These are phyloP conservation scores for Cercis canadensis DNA, from an alignment of 306 rosid species.

Conservation along the genomic window DNA sequence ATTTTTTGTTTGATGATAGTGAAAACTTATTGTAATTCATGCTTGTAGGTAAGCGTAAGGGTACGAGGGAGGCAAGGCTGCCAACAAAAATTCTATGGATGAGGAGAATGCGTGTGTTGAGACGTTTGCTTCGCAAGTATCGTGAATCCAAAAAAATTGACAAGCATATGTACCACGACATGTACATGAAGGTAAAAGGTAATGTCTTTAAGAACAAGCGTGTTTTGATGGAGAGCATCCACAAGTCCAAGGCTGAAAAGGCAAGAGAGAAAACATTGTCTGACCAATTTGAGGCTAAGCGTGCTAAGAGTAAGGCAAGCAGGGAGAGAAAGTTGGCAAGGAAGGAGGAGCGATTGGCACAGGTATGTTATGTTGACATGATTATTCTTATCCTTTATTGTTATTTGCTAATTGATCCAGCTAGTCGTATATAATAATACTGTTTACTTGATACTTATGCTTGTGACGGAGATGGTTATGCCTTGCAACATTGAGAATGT, in stretches of 20 bases:
- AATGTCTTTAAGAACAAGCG: slow-evolving; percentile 61
- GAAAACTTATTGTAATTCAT: neutral
- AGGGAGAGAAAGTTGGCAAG: slow-evolving; percentile 56
- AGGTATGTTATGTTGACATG: slow-evolving; percentile 26
- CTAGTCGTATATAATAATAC: neutral
- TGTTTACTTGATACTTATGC: neutral
- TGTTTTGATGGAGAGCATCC: slow-evolving; percentile 62
- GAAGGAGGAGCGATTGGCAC: slow-evolving; percentile 55
- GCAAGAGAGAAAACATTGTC: slow-evolving; percentile 55
- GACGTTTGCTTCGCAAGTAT: slow-evolving; percentile 61
- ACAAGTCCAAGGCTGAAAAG: slow-evolving; percentile 61
- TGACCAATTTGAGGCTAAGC: slow-evolving; percentile 59
- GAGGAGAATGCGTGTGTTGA: slow-evolving; percentile 60
- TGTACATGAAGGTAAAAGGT: slow-evolving; percentile 65
- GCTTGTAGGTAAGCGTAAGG: slow-evolving; percentile 63
- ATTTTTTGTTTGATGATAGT: neutral
- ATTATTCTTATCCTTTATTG: neutral
- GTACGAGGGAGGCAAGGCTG: slow-evolving; percentile 69
- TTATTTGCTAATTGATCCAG: neutral
- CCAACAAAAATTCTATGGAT: slow-evolving; percentile 68
- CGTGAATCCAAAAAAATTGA: slow-evolving; percentile 56
- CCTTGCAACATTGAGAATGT: neutral
- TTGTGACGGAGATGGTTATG: neutral
- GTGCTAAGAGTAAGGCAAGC: slow-evolving; percentile 61
- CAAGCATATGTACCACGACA: slow-evolving; percentile 57